A percentile compares a stretch with the other conserved stretches of the same genome.
Evolutionary conservation across 169 alveolate genomes (phyloP).

Genomic region (Plasmodium falciparum): DNA sequence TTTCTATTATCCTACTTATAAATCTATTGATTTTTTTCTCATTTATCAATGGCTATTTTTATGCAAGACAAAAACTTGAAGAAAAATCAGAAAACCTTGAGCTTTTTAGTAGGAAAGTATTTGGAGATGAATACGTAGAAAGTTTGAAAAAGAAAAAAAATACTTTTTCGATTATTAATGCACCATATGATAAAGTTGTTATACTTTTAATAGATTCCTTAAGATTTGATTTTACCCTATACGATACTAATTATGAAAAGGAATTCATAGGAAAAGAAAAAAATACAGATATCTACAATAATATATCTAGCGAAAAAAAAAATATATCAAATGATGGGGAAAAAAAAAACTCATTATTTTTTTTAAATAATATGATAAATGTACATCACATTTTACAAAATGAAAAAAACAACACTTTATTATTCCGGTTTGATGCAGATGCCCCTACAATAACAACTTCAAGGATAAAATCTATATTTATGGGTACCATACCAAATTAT

Average conservation of each 20-base stretch:
- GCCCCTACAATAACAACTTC: slow-evolving; percentile 82
- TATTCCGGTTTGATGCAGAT: slow-evolving; percentile 80
- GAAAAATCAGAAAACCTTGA: slow-evolving; percentile 60
- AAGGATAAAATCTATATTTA: slow-evolving; percentile 76
- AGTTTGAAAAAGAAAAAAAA: slow-evolving; percentile 25
- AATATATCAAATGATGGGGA: slow-evolving; percentile 2
- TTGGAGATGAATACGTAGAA: slow-evolving; percentile 72
- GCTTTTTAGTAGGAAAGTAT: slow-evolving; percentile 46
- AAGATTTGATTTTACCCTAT: slow-evolving; percentile 81
- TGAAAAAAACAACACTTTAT: slow-evolving; percentile 50
- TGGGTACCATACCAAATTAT: slow-evolving; percentile 80
- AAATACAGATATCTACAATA: neutral
- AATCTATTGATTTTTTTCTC: slow-evolving; percentile 39
- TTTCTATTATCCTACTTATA: slow-evolving; percentile 17
- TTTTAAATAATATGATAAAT: slow-evolving; percentile 77
- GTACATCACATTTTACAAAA: slow-evolving; percentile 72
- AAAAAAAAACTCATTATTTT: slow-evolving; percentile 36
- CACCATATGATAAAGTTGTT: slow-evolving; percentile 76
- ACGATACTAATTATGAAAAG: slow-evolving; percentile 77
- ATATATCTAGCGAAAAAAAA: slow-evolving; percentile 4
- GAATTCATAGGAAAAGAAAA: slow-evolving; percentile 9
- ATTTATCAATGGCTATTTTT: slow-evolving; percentile 63
- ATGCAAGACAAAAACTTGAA: slow-evolving; percentile 32
- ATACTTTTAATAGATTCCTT: slow-evolving; percentile 77
- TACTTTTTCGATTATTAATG: slow-evolving; percentile 57